These are phyloP conservation scores for Tulasnella sp. DNA, from an alignment of 768 basidiomycete species.

Conservation along the genomic window DNA sequence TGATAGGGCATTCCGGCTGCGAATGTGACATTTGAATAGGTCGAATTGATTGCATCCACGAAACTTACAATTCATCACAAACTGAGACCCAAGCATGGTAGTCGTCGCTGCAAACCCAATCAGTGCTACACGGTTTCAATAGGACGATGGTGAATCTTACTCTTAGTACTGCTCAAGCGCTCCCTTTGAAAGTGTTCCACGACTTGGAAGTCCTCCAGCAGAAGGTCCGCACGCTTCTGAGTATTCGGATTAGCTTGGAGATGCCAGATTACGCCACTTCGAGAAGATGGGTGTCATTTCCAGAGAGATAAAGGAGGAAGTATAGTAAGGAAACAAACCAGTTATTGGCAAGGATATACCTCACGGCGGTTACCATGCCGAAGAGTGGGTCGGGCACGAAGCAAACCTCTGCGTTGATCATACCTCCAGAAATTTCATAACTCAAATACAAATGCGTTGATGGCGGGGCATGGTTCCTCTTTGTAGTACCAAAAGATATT, in stretches of 20 bases:
- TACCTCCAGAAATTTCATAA: background rate
- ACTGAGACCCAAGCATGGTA: slow-evolving; percentile 18
- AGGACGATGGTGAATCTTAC: background rate
- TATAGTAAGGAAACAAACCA: slow-evolving; percentile 5
- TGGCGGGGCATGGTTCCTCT: background rate
- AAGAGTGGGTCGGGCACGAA: background rate
- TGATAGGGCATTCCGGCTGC: slow-evolving; percentile 24
- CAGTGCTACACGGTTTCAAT: background rate
- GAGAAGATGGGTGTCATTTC: background rate
- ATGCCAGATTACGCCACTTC: slow-evolving; percentile 25
- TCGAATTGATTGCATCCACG: background rate
- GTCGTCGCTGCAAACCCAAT: background rate
- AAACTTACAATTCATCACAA: slow-evolving; percentile 26
- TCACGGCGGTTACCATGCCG: background rate
- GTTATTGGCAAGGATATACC: slow-evolving; percentile 15
- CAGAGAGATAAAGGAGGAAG: background rate
- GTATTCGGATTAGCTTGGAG: slow-evolving; percentile 4
- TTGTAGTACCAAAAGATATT: background rate
- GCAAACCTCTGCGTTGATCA: background rate
- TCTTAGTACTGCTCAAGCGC: background rate
- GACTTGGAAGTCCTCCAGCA: slow-evolving; percentile 17
- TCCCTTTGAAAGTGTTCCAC: slow-evolving; percentile 18
- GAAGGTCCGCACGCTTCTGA: background rate
- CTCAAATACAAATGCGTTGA: background rate
- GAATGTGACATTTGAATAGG: background rate